Evolutionary conservation across 306 rosid genomes (phyloP).

Genomic region (Medicago truncatula): MtrunA17r5.0-ANR NC_053043.1:41138501-41139000

Average conservation of each 20-base stretch:
- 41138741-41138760: conserved; percentile 47
- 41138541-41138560: not conserved
- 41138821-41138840: conserved; percentile 42
- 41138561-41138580: conserved; percentile 41
- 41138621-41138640: conserved; percentile 15
- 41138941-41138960: conserved; percentile 58
- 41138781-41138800: conserved; percentile 41
- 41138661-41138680: conserved; percentile 39
- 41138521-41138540: conserved; percentile 11
- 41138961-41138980: conserved; percentile 69
- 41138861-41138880: conserved; percentile 41
- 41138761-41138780: conserved; percentile 8
- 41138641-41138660: conserved; percentile 47
- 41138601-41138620: conserved; percentile 34
- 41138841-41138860: conserved; percentile 41
- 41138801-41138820: conserved; percentile 45
- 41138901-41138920: conserved; percentile 44
- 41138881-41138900: conserved; percentile 45
- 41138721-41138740: conserved; percentile 35
- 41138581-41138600: conserved; percentile 38
- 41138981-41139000: conserved; percentile 74
- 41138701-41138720: conserved; percentile 40
- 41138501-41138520: conserved; percentile 22
- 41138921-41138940: conserved; percentile 68
- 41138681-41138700: conserved; percentile 31